phyloP scores from a whole-genome alignment of 2,329 filamentous ascomycete genomes.

The Arthrinium puccinioides region DNA sequence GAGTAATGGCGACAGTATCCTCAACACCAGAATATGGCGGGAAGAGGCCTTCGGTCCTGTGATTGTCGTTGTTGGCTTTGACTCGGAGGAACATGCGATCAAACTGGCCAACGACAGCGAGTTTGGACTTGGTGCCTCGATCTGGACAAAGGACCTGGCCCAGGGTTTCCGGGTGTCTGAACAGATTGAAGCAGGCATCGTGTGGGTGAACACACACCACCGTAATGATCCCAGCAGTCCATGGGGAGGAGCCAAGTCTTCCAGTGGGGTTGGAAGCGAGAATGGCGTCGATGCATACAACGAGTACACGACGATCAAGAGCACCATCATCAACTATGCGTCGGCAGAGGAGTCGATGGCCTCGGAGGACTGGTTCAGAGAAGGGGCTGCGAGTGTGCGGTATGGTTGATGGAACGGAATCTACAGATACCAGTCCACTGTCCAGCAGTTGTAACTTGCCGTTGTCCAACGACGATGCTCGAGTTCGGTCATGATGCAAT shows the following conservation, averaged over 20 bases:
- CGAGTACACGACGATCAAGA: conserved; percentile 54
- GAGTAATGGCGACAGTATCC: conserved; percentile 50
- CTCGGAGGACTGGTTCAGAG: conserved; percentile 62
- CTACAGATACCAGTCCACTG: no score
- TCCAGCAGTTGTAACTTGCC: no score
- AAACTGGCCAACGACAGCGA: conserved; percentile 64
- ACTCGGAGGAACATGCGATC: conserved; percentile 64
- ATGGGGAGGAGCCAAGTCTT: conserved; percentile 57
- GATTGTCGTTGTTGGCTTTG: conserved; percentile 68
- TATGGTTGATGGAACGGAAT: conserved; percentile 52
- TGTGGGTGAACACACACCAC: conserved; percentile 57
- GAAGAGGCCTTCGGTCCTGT: conserved; percentile 83
- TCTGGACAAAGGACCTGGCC: conserved; percentile 70
- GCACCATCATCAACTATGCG: conserved; percentile 64
- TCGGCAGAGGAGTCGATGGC: conserved; percentile 41
- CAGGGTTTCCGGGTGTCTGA: conserved; percentile 68
- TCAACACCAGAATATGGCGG: conserved; percentile 64
- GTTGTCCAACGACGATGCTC: no score
- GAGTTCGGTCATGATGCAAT: no score
- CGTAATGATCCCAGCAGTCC: conserved; percentile 66
- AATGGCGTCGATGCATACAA: conserved; percentile 61
- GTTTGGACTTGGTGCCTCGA: conserved; percentile 69
- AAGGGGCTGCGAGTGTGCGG: conserved; percentile 46
- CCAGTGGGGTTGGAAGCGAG: conserved; percentile 64
- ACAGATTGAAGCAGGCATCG: conserved; percentile 57